Evolutionary conservation across 2,329 filamentous ascomycete species (phyloP).

Genomic region (Ascochyta viciae-villosae): DNA sequence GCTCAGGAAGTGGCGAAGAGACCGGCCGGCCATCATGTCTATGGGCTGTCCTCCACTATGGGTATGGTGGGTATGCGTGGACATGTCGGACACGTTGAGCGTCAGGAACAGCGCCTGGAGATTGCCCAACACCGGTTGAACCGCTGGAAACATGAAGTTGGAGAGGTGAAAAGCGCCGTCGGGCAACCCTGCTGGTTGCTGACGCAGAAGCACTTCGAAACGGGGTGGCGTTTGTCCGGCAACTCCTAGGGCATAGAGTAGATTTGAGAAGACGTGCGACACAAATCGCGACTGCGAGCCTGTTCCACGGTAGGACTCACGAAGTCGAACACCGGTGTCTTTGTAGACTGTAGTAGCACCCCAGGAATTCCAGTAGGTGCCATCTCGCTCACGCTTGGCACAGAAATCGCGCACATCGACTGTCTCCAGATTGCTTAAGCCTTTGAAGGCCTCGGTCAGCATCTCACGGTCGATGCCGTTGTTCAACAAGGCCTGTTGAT

Average conservation of each 20-base stretch:
- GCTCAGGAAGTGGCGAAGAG: constrained; percentile 50
- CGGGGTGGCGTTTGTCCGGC: constrained; percentile 49
- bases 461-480: constrained; percentile 61
- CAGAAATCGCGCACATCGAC: constrained; percentile 68
- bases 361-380: constrained; percentile 62
- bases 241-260: constrained; percentile 33
- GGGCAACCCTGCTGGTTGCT: constrained; percentile 43
- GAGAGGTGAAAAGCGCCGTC: constrained; percentile 57
- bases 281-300: constrained; percentile 18
- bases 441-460: constrained; percentile 63
- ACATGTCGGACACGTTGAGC: constrained; percentile 24
- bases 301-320: constrained; percentile 13
- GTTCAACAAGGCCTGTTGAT: constrained; percentile 37
- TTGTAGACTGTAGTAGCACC: constrained; percentile 53
- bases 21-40: constrained; percentile 19
- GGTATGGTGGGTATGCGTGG: constrained; percentile 16
- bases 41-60: constrained; percentile 17
- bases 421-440: constrained; percentile 62
- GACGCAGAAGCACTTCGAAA: constrained; percentile 58
- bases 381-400: constrained; percentile 61
- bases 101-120: constrained; percentile 57
- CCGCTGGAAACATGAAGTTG: constrained; percentile 44
- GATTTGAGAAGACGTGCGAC: constrained; percentile 24
- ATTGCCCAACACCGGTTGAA: constrained; percentile 54
- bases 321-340: constrained; percentile 45